Conservation (phyloP, 2,329 filamentous ascomycete genomes). For the Teratosphaeriaceae sp. region DNA sequence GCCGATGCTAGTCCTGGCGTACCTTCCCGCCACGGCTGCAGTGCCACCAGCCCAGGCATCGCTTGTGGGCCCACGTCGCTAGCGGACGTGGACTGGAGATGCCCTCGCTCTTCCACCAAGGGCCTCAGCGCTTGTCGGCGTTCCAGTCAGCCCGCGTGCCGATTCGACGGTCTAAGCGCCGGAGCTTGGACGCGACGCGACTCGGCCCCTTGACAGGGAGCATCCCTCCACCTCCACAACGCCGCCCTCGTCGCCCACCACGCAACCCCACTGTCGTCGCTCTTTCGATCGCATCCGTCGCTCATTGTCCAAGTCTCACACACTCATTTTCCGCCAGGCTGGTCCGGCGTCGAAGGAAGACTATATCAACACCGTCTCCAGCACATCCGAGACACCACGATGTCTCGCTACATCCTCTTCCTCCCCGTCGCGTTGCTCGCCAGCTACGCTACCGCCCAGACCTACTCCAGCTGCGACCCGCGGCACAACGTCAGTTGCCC, state of each 20-base stretch:
- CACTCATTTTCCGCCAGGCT: conserved; percentile 8
- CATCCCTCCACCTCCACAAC: neutral
- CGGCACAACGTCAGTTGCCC: conserved; percentile 59
- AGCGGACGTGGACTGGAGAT: too few relatives aligned
- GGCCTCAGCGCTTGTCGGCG: too few relatives aligned
- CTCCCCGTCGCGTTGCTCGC: conserved; percentile 18
- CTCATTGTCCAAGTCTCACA: neutral
- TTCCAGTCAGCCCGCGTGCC: too few relatives aligned
- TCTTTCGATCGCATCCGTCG: neutral
- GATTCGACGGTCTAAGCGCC: too few relatives aligned
- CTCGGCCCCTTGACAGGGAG: neutral
- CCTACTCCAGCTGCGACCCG: conserved; percentile 71
- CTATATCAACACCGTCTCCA: neutral
- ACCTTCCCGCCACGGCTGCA: too few relatives aligned
- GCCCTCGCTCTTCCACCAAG: too few relatives aligned
- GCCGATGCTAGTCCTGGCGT: too few relatives aligned
- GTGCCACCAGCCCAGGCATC: too few relatives aligned
- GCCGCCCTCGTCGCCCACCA: neutral
- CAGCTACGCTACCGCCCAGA: conserved; percentile 54
- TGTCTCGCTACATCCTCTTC: conserved; percentile 15
- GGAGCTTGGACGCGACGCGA: neutral
- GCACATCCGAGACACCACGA: conserved; percentile 4
- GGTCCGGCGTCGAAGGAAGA: conserved; percentile 6
- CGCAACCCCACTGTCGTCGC: neutral
- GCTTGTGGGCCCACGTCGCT: too few relatives aligned